Percentiles rank a stretch among this genome's conserved stretches.
phyloP scores from a whole-genome alignment of 352 stramenopile species.

The Sclerospora graminicola region DNA sequence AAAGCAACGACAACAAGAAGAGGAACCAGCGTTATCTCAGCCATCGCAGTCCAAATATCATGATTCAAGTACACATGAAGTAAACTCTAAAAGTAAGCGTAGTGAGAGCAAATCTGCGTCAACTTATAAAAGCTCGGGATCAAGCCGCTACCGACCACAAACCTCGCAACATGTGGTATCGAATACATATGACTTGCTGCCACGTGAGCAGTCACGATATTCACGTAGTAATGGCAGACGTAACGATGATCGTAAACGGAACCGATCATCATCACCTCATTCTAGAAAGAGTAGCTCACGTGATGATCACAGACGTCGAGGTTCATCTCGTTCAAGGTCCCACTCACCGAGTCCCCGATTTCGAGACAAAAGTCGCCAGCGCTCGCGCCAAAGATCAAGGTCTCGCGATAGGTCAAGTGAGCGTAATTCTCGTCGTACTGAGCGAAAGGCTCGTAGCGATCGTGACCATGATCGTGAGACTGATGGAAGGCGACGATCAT shows the following conservation, averaged over 20 bases:
- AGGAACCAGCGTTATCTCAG: conserved; percentile 2
- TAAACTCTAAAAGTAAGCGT: not conserved
- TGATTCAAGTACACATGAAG: not conserved
- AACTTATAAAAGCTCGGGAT: conserved; percentile 9
- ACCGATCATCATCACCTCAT: conserved; percentile 13
- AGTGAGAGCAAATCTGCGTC: conserved; percentile 13
- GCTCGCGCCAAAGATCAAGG: conserved; percentile 16
- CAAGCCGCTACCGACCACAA: conserved; percentile 30
- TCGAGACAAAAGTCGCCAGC: conserved; percentile 9
- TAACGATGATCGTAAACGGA: conserved; percentile 13
- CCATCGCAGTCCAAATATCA: not conserved
- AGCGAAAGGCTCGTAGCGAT: not conserved
- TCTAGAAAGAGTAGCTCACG: conserved; percentile 6
- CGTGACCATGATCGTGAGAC: conserved; percentile 10
- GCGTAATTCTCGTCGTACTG: conserved; percentile 9
- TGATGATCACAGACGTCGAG: conserved; percentile 16
- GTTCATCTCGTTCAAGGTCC: conserved; percentile 24
- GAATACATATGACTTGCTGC: conserved; percentile 13
- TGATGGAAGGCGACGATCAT: conserved; percentile 3
- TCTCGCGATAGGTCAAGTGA: conserved; percentile 20
- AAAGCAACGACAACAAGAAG: conserved; percentile 6
- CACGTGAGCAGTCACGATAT: conserved; percentile 2
- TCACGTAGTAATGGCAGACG: conserved; percentile 10
- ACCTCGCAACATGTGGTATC: conserved; percentile 3
- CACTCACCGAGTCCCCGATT: conserved; percentile 16